phyloP scores from a whole-genome alignment of 345 rosid genomes.

The Cardamine resedifolia region DNA sequence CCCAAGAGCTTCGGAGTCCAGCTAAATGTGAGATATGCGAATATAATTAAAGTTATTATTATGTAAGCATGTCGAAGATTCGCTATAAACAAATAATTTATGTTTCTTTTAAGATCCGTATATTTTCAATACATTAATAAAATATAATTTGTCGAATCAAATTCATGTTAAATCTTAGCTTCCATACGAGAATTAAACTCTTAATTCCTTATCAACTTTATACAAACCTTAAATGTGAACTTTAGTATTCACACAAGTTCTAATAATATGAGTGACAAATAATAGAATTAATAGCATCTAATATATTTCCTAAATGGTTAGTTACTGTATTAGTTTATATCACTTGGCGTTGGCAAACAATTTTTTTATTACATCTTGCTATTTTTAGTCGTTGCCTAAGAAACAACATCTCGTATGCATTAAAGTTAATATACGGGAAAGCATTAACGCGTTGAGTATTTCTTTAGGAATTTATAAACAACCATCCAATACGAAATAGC shows the following conservation, averaged over 20 bases:
- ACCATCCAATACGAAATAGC: constrained; percentile 2
- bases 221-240: background rate
- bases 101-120: background rate
- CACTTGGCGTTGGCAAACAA: background rate
- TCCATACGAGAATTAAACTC: background rate
- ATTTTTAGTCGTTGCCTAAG: background rate
- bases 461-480: background rate
- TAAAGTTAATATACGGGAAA: background rate
- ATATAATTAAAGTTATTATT: too few relatives aligned
- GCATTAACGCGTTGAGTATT: background rate
- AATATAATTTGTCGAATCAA: background rate
- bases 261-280: background rate
- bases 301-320: background rate
- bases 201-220: background rate
- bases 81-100: background rate
- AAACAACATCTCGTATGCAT: background rate
- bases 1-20: background rate
- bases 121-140: background rate
- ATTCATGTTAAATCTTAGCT: background rate
- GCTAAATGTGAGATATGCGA: background rate
- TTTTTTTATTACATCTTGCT: background rate
- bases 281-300: background rate
- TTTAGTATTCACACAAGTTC: background rate
- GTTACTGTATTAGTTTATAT: background rate
- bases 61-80: too few relatives aligned